Conservation (phyloP, 108 stramenopile genomes). For the Poteriospumella lacustris region DNA sequence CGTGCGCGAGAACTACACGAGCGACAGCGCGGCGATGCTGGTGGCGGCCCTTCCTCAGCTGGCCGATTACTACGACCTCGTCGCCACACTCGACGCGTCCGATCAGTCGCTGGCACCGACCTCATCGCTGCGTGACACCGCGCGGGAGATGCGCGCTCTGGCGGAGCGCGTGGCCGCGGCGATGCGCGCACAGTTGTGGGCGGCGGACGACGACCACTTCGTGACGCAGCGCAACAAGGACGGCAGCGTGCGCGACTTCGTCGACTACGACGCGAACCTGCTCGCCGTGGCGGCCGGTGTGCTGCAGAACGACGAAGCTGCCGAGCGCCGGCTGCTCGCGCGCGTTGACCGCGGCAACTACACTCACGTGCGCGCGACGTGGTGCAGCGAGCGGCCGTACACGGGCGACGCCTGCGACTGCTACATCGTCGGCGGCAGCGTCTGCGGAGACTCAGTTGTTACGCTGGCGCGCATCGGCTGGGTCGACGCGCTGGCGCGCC, state of each 20-base stretch:
- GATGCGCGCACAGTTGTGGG: slow-evolving; percentile 32
- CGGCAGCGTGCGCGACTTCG: slow-evolving; percentile 31
- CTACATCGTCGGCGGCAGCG: slow-evolving; percentile 35
- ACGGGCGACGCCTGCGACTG: slow-evolving; percentile 31
- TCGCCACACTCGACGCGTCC: slow-evolving; percentile 10
- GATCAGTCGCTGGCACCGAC: background rate
- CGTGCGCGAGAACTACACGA: slow-evolving; percentile 36
- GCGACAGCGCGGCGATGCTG: slow-evolving; percentile 38
- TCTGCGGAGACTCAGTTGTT: slow-evolving; percentile 35
- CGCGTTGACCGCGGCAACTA: slow-evolving; percentile 37
- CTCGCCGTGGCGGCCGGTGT: slow-evolving; percentile 27
- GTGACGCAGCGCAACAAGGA: slow-evolving; percentile 39
- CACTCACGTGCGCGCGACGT: slow-evolving; percentile 31
- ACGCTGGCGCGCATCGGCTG: slow-evolving; percentile 44
- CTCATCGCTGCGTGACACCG: too few relatives aligned
- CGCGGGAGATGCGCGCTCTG: too few relatives aligned
- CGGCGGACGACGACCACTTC: slow-evolving; percentile 37
- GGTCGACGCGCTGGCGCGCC: slow-evolving; percentile 36
- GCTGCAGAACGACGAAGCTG: background rate
- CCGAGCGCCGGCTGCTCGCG: slow-evolving; percentile 18
- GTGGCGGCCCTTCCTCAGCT: slow-evolving; percentile 28
- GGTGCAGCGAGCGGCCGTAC: slow-evolving; percentile 40
- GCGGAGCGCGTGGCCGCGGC: background rate
- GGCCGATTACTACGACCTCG: slow-evolving; percentile 27
- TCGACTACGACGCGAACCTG: slow-evolving; percentile 46